Conservation (phyloP, 1,139 yeast species). For the Hyphopichia fennica region DNA sequence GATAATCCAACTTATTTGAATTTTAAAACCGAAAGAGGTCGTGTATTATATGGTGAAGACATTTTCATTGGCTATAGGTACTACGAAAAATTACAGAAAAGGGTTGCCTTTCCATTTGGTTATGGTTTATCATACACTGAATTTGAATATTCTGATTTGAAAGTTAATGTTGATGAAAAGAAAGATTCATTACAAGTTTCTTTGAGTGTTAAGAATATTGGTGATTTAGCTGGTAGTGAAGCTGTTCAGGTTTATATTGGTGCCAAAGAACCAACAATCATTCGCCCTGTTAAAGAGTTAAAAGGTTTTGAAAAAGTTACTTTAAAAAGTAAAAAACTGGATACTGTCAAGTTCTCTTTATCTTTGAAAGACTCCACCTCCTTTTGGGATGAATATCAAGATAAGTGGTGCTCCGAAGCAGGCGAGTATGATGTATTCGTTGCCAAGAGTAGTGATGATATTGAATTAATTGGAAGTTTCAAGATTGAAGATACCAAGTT, state of each 20-base stretch:
- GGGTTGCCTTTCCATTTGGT: slow-evolving; percentile 60
- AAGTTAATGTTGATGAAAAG: slow-evolving; percentile 13
- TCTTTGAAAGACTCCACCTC: slow-evolving; percentile 53
- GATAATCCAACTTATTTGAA: slow-evolving; percentile 48
- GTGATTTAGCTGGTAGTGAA: slow-evolving; percentile 42
- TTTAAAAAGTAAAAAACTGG: slow-evolving; percentile 41
- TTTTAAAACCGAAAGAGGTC: slow-evolving; percentile 41
- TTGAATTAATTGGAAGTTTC: slow-evolving; percentile 29
- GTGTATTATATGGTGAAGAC: slow-evolving; percentile 55
- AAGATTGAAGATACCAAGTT: slow-evolving; percentile 21
- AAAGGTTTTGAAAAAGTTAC: slow-evolving; percentile 53
- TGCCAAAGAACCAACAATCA: slow-evolving; percentile 38
- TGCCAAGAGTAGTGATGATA: slow-evolving; percentile 37
- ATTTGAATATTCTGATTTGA: slow-evolving; percentile 26
- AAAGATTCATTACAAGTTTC: slow-evolving; percentile 16
- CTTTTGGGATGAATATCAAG: slow-evolving; percentile 50
- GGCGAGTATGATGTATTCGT: slow-evolving; percentile 50
- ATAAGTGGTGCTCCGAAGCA: slow-evolving; percentile 52
- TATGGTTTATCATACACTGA: slow-evolving; percentile 58
- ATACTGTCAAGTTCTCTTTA: slow-evolving; percentile 32
- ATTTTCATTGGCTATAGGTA: slow-evolving; percentile 61
- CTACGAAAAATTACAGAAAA: slow-evolving; percentile 50
- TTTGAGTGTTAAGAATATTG: slow-evolving; percentile 44
- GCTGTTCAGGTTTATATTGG: slow-evolving; percentile 47
- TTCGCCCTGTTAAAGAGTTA: slow-evolving; percentile 57